A percentile compares a stretch with the other conserved stretches of the same genome.
Conservation (phyloP, 805 yeast species). For the Cyberlindnera mycetangii region DNA sequence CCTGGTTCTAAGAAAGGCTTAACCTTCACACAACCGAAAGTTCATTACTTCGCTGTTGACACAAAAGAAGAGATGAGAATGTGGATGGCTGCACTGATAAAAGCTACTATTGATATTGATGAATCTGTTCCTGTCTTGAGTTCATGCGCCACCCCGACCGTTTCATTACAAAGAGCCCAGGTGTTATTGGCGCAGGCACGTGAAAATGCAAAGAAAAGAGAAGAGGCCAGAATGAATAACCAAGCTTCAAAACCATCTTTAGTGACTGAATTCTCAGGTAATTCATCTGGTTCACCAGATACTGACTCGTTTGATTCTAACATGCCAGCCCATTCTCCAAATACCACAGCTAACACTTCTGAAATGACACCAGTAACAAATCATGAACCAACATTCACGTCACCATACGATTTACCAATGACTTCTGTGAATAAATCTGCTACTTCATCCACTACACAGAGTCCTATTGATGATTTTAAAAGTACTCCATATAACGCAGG, state of each 20-base stretch:
- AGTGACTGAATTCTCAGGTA: slow-evolving; percentile 26
- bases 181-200: slow-evolving; percentile 80
- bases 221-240: slow-evolving; percentile 35
- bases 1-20: slow-evolving; percentile 95
- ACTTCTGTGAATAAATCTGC: slow-evolving; percentile 43
- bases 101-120: slow-evolving; percentile 94
- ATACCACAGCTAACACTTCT: slow-evolving; percentile 39
- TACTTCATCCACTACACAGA: slow-evolving; percentile 13
- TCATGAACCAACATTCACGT: slow-evolving; percentile 41
- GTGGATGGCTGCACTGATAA: slow-evolving; percentile 94
- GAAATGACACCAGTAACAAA: slow-evolving; percentile 29
- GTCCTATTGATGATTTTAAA: slow-evolving; percentile 26
- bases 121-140: slow-evolving; percentile 89
- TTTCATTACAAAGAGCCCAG: slow-evolving; percentile 82
- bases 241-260: slow-evolving; percentile 19
- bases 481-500: slow-evolving; percentile 24
- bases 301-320: slow-evolving; percentile 29
- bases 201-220: slow-evolving; percentile 61
- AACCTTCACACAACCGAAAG: slow-evolving; percentile 93
- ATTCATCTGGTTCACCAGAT: slow-evolving; percentile 31
- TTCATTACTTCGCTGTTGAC: slow-evolving; percentile 95
- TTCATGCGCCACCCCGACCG: slow-evolving; percentile 94
- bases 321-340: slow-evolving; percentile 29
- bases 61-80: slow-evolving; percentile 85
- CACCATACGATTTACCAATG: slow-evolving; percentile 53